Evolutionary conservation across 352 stramenopile species (phyloP).

Genomic region (Phytophthora europaea): DNA sequence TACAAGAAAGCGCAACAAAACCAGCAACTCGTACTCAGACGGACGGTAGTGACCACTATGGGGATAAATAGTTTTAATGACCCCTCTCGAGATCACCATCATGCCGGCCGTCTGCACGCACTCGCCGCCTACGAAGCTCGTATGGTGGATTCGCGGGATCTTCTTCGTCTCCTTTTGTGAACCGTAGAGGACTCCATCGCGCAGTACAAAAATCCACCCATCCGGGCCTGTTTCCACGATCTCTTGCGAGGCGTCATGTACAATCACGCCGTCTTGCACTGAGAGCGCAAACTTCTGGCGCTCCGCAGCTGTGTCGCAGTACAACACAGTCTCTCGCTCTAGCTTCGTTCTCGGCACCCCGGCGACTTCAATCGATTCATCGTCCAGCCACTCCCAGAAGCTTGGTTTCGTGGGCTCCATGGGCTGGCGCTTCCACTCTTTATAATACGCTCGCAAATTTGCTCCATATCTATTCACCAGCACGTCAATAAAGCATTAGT

Average conservation of each 20-base stretch:
- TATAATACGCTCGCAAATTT: conserved; percentile 97
- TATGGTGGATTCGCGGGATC: conserved; percentile 97
- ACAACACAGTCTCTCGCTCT: conserved; percentile 96
- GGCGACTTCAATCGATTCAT: conserved; percentile 88
- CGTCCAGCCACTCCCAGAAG: conserved; percentile 92
- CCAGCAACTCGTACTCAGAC: conserved; percentile 95
- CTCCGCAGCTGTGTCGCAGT: conserved; percentile 93
- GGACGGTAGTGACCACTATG: conserved; percentile 98
- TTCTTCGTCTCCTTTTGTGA: conserved; percentile 95
- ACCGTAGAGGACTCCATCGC: conserved; percentile 95
- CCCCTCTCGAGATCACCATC: conserved; percentile 94
- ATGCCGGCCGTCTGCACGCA: conserved; percentile 97
- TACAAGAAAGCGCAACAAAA: conserved; percentile 95
- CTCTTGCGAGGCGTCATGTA: conserved; percentile 67
- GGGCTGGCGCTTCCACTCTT: conserved; percentile 94
- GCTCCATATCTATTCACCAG: conserved; percentile 92
- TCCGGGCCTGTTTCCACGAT: conserved; percentile 93
- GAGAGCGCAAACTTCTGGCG: conserved; percentile 92
- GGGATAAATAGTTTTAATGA: conserved; percentile 96
- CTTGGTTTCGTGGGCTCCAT: conserved; percentile 75
- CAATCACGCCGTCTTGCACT: conserved; percentile 73
- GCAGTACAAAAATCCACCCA: conserved; percentile 98
- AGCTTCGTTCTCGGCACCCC: conserved; percentile 93
- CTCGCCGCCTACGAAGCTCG: conserved; percentile 97
- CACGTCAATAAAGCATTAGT: conserved; percentile 3